Base-by-base conservation (phyloP, 2,329 filamentous ascomycete genomes). In the Penicillium psychrosexuale region DNA sequence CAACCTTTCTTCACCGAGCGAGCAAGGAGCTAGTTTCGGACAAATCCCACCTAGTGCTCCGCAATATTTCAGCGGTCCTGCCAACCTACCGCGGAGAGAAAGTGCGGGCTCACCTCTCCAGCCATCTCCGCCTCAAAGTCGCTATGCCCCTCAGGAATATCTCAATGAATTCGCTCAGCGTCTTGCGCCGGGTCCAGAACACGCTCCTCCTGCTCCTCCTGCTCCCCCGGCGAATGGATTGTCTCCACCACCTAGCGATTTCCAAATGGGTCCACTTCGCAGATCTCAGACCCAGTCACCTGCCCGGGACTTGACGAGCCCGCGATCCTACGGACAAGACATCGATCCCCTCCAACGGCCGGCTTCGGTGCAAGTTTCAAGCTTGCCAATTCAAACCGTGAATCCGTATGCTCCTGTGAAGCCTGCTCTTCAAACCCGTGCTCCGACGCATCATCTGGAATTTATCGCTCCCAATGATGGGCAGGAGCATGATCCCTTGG, bases 401-500 rank as follows among this genome's bases (percentile, higher is more conserved):
- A 75, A 69, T 51, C 64, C 66, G 9, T 74, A 73, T 53, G 68
- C 70, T n/a, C 64, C 71, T 17, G 56, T 69, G 8, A 66, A 73
- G 34, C 59, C 61, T 7, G 59, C 69, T 28, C 62, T 68, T 12
- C 73, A 74, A 37, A 69, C 69, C 30, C 71, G 73, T 36, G 74
- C 77, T 43, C 72, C 77, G 39, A 80, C 79, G 13, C 73, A 78
- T 27, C 77, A 81, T 24, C 71, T 84, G 15, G 76, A 80, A 19
- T 85, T 83, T 57, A 80, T 86, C 48, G 64, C 76, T 5, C 84
- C 84, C 4, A 75, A 75, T 45, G 84, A 80, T 61, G 83, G 82
- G 44, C 78, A 78, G 36, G 76, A 78, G 65, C 75, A 84, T 17
- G 94, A 99, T 74, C 85, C 87, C 2, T 77, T 99, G 7, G 83